Base-by-base conservation (phyloP, 805 yeast genomes). In the Lachancea kluyveri region DNA sequence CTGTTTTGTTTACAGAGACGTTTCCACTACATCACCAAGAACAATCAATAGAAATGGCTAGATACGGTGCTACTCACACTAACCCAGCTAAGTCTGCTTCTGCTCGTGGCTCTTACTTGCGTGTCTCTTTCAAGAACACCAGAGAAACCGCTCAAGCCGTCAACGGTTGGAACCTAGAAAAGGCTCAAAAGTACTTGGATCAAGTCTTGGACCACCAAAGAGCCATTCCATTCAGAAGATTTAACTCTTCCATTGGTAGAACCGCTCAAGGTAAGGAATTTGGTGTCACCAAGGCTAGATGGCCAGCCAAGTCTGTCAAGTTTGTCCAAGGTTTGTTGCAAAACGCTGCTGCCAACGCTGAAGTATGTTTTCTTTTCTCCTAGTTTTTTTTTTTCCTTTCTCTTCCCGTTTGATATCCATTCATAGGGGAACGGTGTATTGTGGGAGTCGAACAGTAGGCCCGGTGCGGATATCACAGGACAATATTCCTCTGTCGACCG, bases 191-290 rank as follows among this genome's bases (percentile, higher is more conserved):
- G 64, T 92, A 92, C 85, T 82, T 92, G 64, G 84, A 79, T 57
- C 95, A 86, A 71, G 99, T 92, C 54, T 70, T 82, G 66, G 94
- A 88, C 70, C 95, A 92, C 78, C 77, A 92, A 76, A 90, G 97
- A 80, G 99, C 97, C 62, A 85, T 92, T 59, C 99, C 99, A 67
- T 86, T 92, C 92, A 84, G 98, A 79, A 79, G 95, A 78, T 90
- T 76, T 76, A 82, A 83, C 77, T 77, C 82, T 54, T 84, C 95
- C 59, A 88, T 85, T 61, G 98, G 98, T 70, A 84, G 98, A 77
- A 87, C 98, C 60, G 95, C 94, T 58, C 98, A 92, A 76, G 98
- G 96, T 75, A 90, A 92, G 76, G 98, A 92, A 77, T 92, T 90
- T 64, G 97, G 97, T 73, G 95, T 88, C 66, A 86, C 96, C 79